Percentiles rank a stretch among this genome's conserved stretches.
Conservation (phyloP, 257 asterid genomes). For the Solanum commersonii region DNA sequence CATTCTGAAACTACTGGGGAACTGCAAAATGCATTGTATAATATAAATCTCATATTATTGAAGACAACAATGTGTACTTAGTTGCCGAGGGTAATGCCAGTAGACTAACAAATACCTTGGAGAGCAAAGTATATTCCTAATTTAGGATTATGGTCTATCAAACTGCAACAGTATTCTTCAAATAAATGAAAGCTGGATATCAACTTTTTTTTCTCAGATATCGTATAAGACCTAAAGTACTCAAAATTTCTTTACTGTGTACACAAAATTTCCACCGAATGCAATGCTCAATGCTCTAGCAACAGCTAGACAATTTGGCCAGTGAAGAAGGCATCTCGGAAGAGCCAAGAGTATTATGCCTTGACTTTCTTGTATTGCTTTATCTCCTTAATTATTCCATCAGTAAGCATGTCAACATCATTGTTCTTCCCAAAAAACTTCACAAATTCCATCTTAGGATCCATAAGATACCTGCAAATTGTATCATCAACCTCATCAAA, state of each 20-base stretch:
- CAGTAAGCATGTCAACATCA: slow-evolving; percentile 49
- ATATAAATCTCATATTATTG: neutral
- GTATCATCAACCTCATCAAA: neutral
- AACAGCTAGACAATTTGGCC: neutral
- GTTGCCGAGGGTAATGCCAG: neutral
- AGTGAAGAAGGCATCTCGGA: no score
- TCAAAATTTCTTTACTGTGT: neutral
- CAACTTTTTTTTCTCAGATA: neutral
- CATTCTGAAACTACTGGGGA: neutral
- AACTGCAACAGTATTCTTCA: neutral
- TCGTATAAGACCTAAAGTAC: neutral
- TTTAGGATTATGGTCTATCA: neutral
- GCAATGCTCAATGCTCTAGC: neutral
- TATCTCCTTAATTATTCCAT: slow-evolving; percentile 72
- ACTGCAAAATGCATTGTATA: neutral
- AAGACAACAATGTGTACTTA: neutral
- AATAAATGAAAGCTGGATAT: neutral
- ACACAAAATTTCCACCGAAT: neutral
- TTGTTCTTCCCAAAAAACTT: slow-evolving; percentile 79
- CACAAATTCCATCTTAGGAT: slow-evolving; percentile 78
- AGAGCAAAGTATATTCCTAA: neutral
- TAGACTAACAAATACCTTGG: neutral
- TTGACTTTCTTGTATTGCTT: slow-evolving; percentile 49
- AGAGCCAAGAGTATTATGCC: slow-evolving; percentile 10
- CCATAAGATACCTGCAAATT: slow-evolving; percentile 77